These are phyloP conservation scores for Plantago coronopus DNA, from an alignment of 305 asterid species.

Conservation along the genomic window DNA sequence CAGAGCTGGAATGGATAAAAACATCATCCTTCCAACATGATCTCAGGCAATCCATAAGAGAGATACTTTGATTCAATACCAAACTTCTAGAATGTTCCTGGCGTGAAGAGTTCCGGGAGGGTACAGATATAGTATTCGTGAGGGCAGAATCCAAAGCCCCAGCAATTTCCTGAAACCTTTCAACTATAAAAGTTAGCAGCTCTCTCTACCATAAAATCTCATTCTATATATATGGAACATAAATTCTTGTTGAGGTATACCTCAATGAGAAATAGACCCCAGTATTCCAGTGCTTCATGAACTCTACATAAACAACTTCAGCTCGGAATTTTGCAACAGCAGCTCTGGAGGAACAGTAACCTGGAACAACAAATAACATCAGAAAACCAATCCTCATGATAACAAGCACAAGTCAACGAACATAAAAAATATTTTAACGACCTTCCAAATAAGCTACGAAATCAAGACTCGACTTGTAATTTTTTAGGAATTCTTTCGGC, in stretches of 20 bases:
- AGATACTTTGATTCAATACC: conserved; percentile 63
- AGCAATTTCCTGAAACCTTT: conserved; percentile 99
- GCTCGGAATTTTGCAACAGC: conserved; percentile 71
- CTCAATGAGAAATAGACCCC: conserved; percentile 94
- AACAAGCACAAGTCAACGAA: conserved; percentile 11
- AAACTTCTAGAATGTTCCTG: conserved; percentile 47
- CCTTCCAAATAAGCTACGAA: conserved; percentile 91
- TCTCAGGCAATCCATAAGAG: conserved; percentile 84
- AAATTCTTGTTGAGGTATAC: conserved; percentile 28
- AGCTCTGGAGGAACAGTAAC: conserved; percentile 66
- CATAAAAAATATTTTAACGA: conserved; percentile 21
- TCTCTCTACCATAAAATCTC: conserved; percentile 17
- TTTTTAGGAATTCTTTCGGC: conserved; percentile 80
- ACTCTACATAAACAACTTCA: conserved; percentile 74
- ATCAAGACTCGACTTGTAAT: conserved; percentile 84
- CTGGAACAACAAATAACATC: conserved; percentile 38
- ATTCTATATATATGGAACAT: conserved; percentile 10
- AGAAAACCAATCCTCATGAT: conserved; percentile 10
- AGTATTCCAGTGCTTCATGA: conserved; percentile 89
- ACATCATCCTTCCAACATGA: conserved; percentile 93
- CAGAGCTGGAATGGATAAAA: conserved; percentile 79
- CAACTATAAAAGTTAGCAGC: conserved; percentile 34
- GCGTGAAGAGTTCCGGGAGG: too few species aligned
- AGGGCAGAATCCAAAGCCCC: conserved; percentile 94
- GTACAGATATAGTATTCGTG: conserved; percentile 46